Evolutionary conservation across 2,329 filamentous ascomycete species (phyloP), one percentile per base, ranked within the genome.

Genomic region (Thyridium curvatum): DNA sequence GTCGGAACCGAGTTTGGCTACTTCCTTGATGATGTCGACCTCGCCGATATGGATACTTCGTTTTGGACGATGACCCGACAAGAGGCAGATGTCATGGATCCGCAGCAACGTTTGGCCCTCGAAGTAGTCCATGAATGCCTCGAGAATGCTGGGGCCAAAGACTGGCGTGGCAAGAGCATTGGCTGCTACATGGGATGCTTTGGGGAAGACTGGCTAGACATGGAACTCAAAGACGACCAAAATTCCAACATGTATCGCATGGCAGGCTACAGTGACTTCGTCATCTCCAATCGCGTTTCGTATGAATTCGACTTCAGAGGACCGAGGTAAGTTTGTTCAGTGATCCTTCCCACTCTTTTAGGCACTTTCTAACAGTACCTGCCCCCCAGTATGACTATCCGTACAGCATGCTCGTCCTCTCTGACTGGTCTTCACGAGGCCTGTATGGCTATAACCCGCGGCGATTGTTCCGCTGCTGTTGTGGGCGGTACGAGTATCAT

Each of bases 21-120:
- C 35, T 59, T 53, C 29, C 48, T 60, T 2, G 42, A 52, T 3
- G 45, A 52, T 18, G 14, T 45, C 4, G 46, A 60, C 15, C 37
- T 57, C 3, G 36, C 43, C 6, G 33, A 44, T 18, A 41, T 58
- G 12, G 57, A 62, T 36, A 43, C 53, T 1, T 49, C 46, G 7
- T 60, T 62, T 41, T 62, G 57, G 42, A 52, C 48, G 2, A 52
- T 62, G 41, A 51, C 39, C 8, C 47, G 14, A 16, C 42, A 45
- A 16, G 58, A 60, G 33, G 51, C 50, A 4, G 51, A 50, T 15
- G 38, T 32, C 3, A 48, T 59, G 39, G 60, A 64, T 45, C 42
- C 42, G 32, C 35, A 35, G 33, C 43, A 45, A 32, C 32, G 43
- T 12, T 26, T 44, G 16, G 29, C 39, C n/a, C 39, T 46, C 12